Base-by-base conservation (phyloP, 2,329 filamentous ascomycete genomes). In the Colletotrichum eleusines region DNA sequence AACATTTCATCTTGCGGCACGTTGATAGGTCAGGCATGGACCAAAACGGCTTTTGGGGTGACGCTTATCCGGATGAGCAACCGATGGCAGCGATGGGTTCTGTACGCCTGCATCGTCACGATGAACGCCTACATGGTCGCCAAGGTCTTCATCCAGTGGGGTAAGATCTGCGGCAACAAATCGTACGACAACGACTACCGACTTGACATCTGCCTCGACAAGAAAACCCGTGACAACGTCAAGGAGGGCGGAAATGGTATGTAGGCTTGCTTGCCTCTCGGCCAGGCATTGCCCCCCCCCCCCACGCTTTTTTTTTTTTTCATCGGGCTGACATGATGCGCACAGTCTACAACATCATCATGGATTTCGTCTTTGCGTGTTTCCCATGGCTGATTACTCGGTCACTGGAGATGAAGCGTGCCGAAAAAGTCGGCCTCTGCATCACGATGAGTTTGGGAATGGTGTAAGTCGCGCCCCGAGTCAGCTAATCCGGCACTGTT, bases 231-330 rank as follows among this genome's bases (percentile, higher is more conserved):
- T 4, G 73, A 82, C 14, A 75, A 82, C 46, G 85, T 86, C 73
- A 87, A 87, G 71, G 82, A 84, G 64, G 84, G 83, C 11, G 85
- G 85, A 42, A 87, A 87, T 72, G 79, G 84, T 86, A 69, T n/a
- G n/a, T n/a, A n/a, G n/a, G n/a, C n/a, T n/a, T 76, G 84, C 74
- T 61, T 66, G 6, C 74, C 40, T n/a, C 14, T 51, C 2, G 16
- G 23, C 4, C 23, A 1, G 2, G 20, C 5, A 7, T 20, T 20
- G 6, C 12, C 40, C 16, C 18, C 16, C 5, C 6, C 11, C 14
- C 16, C 7, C 16, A 14, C 16, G 3, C 16, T 16, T 40, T 6
- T 40, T 40, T 40, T 16, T 16, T 40, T 40, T 35, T 20, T n/a
- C 38, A 5, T 2, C 11, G 26, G 33, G 23, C 67, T 66, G 23